Base-by-base conservation (phyloP, 345 rosid species). In the Lenwebbia sp. region DNA sequence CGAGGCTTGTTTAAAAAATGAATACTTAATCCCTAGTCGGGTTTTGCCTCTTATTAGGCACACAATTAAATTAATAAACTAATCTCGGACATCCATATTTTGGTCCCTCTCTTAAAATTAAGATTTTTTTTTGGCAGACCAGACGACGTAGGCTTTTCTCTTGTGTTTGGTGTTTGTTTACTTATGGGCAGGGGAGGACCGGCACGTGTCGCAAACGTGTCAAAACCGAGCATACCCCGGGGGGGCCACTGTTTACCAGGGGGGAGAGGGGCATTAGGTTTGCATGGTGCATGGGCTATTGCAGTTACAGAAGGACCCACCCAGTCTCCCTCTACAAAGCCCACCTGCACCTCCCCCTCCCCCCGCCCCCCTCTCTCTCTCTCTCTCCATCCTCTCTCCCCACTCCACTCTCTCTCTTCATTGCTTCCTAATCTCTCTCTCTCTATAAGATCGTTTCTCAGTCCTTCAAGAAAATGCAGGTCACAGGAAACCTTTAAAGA, bases 141-240 rank as follows among this genome's bases (percentile, higher is more conserved):
- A 70, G 78, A 33, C 78, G 9, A 33, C 44, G 2, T 4, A 3
- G 40, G 10, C 41, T 65, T 17, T 65, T 14, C 21, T 9, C 4
- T 15, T 40, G 41, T 5, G 41, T 40, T 40, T 40, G 41, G 51
- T 30, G 78, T 70, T 70, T 70, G 78, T 50, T 26, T n/a, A 52
- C 15, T 28, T 55, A 10, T 52, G 54, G 84, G 57, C 60, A 83
- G 84, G 84, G 57, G 9, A 37, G 40, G 57, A n/a, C 15, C 60
- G 84, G 84, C 84, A 55, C 44, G 58, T 83, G 84, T 53, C 84
- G 44, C 84, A 10, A 52, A 83, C 84, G 84, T 83, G 84, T 83
- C 84, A 11, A 55, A 51, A 83, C 54, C 17, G 44, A 83, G 84
- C 8, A 10, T 5, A 30, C 23, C 54, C 13, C 5, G 37, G 57